phyloP scores from a whole-genome alignment of 2,329 filamentous ascomycete genomes.

The Microcyclosporella mali region DNA sequence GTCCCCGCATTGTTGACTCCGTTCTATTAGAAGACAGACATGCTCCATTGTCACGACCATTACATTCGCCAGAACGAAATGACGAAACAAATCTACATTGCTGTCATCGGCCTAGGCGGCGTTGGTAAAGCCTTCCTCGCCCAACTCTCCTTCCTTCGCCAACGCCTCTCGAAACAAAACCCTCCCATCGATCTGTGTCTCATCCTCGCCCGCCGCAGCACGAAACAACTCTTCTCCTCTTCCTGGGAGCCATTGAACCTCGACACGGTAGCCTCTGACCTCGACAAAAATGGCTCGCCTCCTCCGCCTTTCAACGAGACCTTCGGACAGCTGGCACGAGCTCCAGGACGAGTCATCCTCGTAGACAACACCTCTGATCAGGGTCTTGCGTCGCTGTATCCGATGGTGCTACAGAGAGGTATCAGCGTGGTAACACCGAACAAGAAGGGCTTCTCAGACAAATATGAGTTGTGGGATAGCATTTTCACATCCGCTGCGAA shows the following conservation, averaged over 20 bases:
- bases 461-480: slow-evolving; percentile 73
- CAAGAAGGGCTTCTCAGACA: slow-evolving; percentile 93
- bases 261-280: slow-evolving; percentile 53
- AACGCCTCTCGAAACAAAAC: slow-evolving; percentile 47
- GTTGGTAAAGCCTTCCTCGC: slow-evolving; percentile 86
- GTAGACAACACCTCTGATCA: slow-evolving; percentile 96
- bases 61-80: background rate
- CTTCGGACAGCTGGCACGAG: slow-evolving; percentile 68
- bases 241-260: slow-evolving; percentile 65
- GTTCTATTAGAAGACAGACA: too few relatives aligned
- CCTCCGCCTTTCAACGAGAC: slow-evolving; percentile 65
- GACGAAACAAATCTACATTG: slow-evolving; percentile 35
- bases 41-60: too few relatives aligned
- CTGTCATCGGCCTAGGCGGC: slow-evolving; percentile 65
- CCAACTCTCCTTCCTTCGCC: slow-evolving; percentile 65
- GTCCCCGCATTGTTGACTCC: too few relatives aligned
- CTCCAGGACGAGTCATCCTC: slow-evolving; percentile 72
- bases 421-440: slow-evolving; percentile 94
- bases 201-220: slow-evolving; percentile 79
- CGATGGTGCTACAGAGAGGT: slow-evolving; percentile 69
- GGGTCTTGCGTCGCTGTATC: slow-evolving; percentile 76
- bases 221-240: slow-evolving; percentile 69
- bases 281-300: slow-evolving; percentile 58
- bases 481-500: slow-evolving; percentile 71
- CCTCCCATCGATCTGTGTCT: slow-evolving; percentile 65